Evolutionary conservation across 2,329 filamentous ascomycete species (phyloP).

Genomic region (Leptographium galeiforme): DNA sequence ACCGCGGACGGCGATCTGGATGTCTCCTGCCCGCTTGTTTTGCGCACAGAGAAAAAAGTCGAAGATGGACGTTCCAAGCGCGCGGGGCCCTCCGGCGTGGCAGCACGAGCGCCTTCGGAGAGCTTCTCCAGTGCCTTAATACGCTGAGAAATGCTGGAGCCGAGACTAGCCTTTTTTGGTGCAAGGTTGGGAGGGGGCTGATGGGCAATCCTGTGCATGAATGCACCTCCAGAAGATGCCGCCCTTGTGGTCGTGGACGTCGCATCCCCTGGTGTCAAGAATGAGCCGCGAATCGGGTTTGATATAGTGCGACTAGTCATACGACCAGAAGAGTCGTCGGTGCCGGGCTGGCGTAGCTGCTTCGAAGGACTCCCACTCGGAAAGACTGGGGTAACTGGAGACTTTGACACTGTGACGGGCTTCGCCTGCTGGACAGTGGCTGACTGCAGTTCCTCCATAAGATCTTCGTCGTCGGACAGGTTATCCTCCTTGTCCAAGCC

Average conservation of each 20-base stretch:
- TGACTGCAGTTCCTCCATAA: slow-evolving; percentile 74
- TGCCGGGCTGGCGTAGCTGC: slow-evolving; percentile 4
- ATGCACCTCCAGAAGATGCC: slow-evolving; percentile 43
- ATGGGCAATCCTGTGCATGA: slow-evolving; percentile 38
- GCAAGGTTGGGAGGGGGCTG: slow-evolving; percentile 36
- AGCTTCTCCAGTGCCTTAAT: slow-evolving; percentile 88
- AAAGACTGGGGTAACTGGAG: slow-evolving; percentile 60
- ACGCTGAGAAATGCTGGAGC: slow-evolving; percentile 81
- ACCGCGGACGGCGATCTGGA: slow-evolving; percentile 31
- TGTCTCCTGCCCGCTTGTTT: slow-evolving; percentile 24
- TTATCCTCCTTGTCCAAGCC: slow-evolving; percentile 23
- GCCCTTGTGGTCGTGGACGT: slow-evolving; percentile 35
- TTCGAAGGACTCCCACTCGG: slow-evolving; percentile 20
- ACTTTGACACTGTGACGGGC: slow-evolving; percentile 65
- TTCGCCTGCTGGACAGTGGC: slow-evolving; percentile 76
- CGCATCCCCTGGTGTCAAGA: slow-evolving; percentile 31
- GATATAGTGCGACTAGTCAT: slow-evolving; percentile 34
- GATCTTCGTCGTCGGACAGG: slow-evolving; percentile 59
- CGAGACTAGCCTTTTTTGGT: slow-evolving; percentile 68
- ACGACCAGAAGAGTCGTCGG: not conserved
- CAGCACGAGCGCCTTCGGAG: slow-evolving; percentile 28
- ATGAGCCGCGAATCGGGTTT: slow-evolving; percentile 30
- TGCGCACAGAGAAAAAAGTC: slow-evolving; percentile 47
- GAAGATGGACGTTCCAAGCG: slow-evolving; percentile 31
- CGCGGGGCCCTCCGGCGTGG: slow-evolving; percentile 5